phyloP scores from a whole-genome alignment of 176 grass and related monocot genomes.

The Chloris gayana region DNA sequence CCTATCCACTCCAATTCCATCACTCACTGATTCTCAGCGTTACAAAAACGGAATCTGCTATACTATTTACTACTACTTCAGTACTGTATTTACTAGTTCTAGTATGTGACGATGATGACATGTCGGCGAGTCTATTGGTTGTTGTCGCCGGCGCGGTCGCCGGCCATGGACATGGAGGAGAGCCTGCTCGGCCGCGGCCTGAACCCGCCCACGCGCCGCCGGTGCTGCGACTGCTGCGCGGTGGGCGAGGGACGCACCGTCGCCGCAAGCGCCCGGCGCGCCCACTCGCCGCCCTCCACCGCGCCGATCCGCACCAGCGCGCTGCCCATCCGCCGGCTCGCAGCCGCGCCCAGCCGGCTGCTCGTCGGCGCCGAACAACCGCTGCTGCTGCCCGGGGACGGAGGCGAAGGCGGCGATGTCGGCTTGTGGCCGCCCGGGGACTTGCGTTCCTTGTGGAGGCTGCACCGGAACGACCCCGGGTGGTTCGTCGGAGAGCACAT shows the following conservation, averaged over 20 bases:
- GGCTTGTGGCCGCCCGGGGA: not conserved
- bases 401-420: not conserved
- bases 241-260: conserved; percentile 42
- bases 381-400: not conserved
- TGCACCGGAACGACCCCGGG: conserved; percentile 73
- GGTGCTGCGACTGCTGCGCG: conserved; percentile 56
- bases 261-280: conserved; percentile 56
- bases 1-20: not conserved
- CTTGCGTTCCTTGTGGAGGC: conserved; percentile 58
- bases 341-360: conserved; percentile 34
- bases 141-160: conserved; percentile 40
- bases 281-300: conserved; percentile 53
- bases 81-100: not conserved
- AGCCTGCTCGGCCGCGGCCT: conserved; percentile 47
- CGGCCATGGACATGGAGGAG: conserved; percentile 56
- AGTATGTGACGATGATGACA: not conserved
- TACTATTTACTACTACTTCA: not conserved
- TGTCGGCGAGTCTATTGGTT: conserved; percentile 14
- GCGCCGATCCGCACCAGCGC: conserved; percentile 52
- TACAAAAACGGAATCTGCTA: not conserved
- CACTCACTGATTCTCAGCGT: not conserved
- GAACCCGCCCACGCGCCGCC: conserved; percentile 35
- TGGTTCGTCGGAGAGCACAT: conserved; percentile 76
- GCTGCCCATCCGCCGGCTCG: conserved; percentile 40
- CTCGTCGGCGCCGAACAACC: not conserved